Evolutionary conservation across 2,329 filamentous ascomycete genomes (phyloP).

Genomic region (Lecanosticta acicola): DNA sequence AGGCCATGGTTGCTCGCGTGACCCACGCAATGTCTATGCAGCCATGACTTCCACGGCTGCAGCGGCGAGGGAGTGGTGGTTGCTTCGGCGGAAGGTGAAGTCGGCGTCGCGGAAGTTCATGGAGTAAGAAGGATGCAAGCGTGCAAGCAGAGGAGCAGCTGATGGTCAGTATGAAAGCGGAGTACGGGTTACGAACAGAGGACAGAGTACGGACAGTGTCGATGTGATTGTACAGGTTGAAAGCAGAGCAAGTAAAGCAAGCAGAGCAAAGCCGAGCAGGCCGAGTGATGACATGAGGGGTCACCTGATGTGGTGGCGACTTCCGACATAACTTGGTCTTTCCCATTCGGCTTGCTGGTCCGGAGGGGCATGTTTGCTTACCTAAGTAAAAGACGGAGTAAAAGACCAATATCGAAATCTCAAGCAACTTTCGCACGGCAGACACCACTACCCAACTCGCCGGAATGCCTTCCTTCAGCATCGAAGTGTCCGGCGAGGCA

Average conservation of each 20-base stretch:
- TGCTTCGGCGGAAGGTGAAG: constrained; percentile 12
- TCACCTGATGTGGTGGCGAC: constrained; percentile 1
- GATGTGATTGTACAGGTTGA: too few relatives aligned
- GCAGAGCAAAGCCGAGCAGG: too few relatives aligned
- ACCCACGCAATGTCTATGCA: constrained; percentile 33
- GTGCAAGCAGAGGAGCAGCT: too few relatives aligned
- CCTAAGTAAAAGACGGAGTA: too few relatives aligned
- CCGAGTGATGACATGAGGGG: background rate
- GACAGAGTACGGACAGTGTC: too few relatives aligned
- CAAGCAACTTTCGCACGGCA: background rate
- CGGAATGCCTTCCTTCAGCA: constrained; percentile 22
- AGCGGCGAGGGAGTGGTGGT: constrained; percentile 25
- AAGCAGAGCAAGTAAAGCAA: too few relatives aligned
- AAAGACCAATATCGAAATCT: background rate
- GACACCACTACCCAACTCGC: constrained; percentile 1
- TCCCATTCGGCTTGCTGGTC: background rate
- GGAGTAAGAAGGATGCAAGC: too few relatives aligned
- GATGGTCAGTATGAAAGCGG: too few relatives aligned
- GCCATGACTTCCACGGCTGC: constrained; percentile 34
- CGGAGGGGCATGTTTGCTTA: too few relatives aligned
- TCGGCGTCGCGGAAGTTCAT: background rate
- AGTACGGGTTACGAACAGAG: too few relatives aligned
- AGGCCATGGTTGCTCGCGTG: constrained; percentile 31
- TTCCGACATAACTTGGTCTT: background rate
- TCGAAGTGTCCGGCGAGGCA: constrained; percentile 78